phyloP scores from a whole-genome alignment of 1,139 yeast genomes.

The Magnusiomyces tetraspermus region DNA sequence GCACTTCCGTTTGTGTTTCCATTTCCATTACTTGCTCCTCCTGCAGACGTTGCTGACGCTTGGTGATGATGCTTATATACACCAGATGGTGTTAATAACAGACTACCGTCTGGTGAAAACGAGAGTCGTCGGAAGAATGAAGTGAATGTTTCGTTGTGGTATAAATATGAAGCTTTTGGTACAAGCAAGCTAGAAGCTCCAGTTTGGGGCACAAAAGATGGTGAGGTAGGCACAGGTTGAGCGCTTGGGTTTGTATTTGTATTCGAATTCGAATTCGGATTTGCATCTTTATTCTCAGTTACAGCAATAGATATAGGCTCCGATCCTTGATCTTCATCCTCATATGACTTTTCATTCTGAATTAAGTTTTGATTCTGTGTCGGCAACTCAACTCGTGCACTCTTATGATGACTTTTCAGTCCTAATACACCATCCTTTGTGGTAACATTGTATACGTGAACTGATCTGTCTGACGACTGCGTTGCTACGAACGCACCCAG shows the following conservation, averaged over 20 bases:
- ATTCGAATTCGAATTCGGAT: too few species aligned
- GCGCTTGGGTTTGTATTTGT: too few species aligned
- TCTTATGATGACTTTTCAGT: slow-evolving; percentile 31
- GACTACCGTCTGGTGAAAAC: slow-evolving; percentile 83
- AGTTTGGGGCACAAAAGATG: slow-evolving; percentile 9
- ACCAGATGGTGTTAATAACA: slow-evolving; percentile 79
- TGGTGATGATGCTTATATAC: slow-evolving; percentile 42
- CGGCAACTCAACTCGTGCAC: slow-evolving; percentile 13
- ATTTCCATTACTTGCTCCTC: too few species aligned
- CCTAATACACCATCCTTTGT: slow-evolving; percentile 31
- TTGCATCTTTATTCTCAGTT: too few species aligned
- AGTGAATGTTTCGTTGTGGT: slow-evolving; percentile 78
- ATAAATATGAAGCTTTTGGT: slow-evolving; percentile 33
- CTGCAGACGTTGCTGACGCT: too few species aligned
- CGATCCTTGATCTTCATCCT: too few species aligned
- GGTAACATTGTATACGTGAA: slow-evolving; percentile 49
- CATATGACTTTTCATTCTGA: neutral
- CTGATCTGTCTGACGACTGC: slow-evolving; percentile 82
- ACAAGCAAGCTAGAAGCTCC: slow-evolving; percentile 3
- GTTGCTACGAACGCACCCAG: slow-evolving; percentile 64
- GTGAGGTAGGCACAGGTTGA: slow-evolving; percentile 1
- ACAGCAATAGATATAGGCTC: too few species aligned
- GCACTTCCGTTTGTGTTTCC: slow-evolving; percentile 11
- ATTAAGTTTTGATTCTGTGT: neutral
- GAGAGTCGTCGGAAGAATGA: slow-evolving; percentile 80